phyloP scores from a whole-genome alignment of 257 asterid species.

The Fraxinus excelsior region DNA sequence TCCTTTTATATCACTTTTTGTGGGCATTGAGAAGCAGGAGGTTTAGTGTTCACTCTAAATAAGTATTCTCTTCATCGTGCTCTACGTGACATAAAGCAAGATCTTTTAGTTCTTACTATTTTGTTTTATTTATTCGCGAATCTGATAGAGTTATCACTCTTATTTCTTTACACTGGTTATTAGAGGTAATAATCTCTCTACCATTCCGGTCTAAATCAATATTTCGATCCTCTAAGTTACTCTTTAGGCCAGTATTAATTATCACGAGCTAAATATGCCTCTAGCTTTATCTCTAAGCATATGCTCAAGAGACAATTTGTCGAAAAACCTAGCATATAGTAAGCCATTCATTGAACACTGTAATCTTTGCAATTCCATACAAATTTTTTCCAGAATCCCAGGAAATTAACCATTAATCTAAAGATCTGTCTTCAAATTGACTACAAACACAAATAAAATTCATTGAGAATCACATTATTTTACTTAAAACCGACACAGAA shows the following conservation, averaged over 20 bases:
- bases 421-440: slow-evolving; percentile 28
- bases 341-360: background rate
- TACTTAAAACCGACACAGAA: slow-evolving; percentile 8
- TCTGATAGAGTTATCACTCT: background rate
- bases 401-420: slow-evolving; percentile 12
- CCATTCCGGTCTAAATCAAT: background rate
- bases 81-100: background rate
- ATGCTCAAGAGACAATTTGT: background rate
- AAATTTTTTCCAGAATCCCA: slow-evolving; percentile 3
- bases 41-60: background rate
- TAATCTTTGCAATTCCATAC: background rate
- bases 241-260: background rate
- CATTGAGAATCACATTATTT: background rate
- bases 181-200: background rate
- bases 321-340: background rate
- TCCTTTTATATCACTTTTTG: no score
- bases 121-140: background rate
- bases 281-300: background rate
- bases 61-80: background rate
- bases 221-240: background rate
- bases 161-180: background rate
- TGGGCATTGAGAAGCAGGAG: background rate
- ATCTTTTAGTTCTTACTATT: background rate
- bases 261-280: background rate
- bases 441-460: slow-evolving; percentile 11